Base-by-base conservation (phyloP, 2,329 filamentous ascomycete genomes). In the Fusarium illudens region DNA sequence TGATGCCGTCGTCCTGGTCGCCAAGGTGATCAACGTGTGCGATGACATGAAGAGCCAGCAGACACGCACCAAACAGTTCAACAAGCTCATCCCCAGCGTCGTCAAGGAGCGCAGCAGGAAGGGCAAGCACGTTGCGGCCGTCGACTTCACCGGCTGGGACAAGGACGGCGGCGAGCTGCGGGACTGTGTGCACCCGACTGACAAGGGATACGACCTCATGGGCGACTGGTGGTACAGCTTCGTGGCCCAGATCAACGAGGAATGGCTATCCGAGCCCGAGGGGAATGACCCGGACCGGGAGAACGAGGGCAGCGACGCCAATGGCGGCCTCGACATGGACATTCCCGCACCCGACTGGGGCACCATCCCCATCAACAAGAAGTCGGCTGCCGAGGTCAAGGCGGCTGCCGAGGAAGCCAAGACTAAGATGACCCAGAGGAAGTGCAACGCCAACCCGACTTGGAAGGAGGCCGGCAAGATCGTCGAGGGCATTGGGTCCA, bases 201-300 rank as follows among this genome's bases (percentile, higher is more conserved):
- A 64, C 6, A 27, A 60, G 0, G 70, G 72, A 0, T 74, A 74
- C 29, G 39, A 36, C 3, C 5, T 62, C 6, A 58, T 73, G 33
- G 71, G 67, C 0, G 50, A 68, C 17, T 73, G 65, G 10, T 74
- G 72, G 72, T 73, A 71, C 13, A 58, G 62, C 33, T 74, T 73
- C n/a, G 51, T 74, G 1, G 44, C 48, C 0, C 72, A 73, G 37
- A 67, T 74, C 9, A 71, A 69, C 0, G 58, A 11, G 5, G n/a
- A 29, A 0, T 74, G 72, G 70, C 68, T 74, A 7, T 20, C 58
- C 7, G 27, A 58, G 3, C 69, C 71, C 1, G 22, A 62, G 4
- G 70, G 64, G 2, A 27, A 54, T 20, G 61, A 69, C 6, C 65
- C 59, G 2, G 37, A 9, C 15, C 13, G 8, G 10, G 50, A 22